A percentile compares a stretch with the other conserved stretches of the same genome.
phyloP scores from a whole-genome alignment of 2,329 filamentous ascomycete genomes.

The Metarhizium anisopliae region DNA sequence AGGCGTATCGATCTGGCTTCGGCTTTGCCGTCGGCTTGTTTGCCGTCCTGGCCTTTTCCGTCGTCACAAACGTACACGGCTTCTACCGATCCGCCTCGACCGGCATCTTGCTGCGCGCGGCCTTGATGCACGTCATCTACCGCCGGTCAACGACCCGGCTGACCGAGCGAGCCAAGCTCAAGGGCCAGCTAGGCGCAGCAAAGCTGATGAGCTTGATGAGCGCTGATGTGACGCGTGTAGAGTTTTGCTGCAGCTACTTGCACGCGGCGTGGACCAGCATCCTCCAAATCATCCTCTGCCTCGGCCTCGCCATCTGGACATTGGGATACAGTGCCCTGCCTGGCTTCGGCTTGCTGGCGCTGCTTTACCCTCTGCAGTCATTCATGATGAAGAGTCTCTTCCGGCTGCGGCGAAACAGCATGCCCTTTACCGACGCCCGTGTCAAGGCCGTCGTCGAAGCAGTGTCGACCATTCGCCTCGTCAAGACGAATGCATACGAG shows the following conservation, averaged over 20 bases:
- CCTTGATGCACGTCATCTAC: constrained; percentile 14
- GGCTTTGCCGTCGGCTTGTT: constrained; percentile 17
- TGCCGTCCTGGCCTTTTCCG: constrained; percentile 14
- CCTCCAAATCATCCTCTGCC: constrained; percentile 20
- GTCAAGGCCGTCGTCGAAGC: constrained; percentile 17
- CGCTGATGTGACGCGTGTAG: constrained; percentile 21
- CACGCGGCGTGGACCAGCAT: constrained; percentile 22
- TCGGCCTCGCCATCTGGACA: constrained; percentile 11
- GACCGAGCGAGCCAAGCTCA: constrained; percentile 12
- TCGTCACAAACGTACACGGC: constrained; percentile 17
- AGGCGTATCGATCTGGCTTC: constrained; percentile 9
- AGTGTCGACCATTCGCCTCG: constrained; percentile 16
- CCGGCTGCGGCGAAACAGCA: constrained; percentile 15
- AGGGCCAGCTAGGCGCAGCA: constrained; percentile 13
- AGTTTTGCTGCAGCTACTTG: constrained; percentile 23
- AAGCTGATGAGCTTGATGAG: constrained; percentile 24
- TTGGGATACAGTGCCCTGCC: constrained; percentile 18
- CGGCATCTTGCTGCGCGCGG: constrained; percentile 12
- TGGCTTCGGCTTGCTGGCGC: constrained; percentile 15
- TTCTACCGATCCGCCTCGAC: constrained; percentile 15
- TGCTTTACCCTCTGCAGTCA: constrained; percentile 15
- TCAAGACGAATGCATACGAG: constrained; percentile 18
- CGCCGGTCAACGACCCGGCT: constrained; percentile 10
- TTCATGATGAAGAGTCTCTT: constrained; percentile 14
- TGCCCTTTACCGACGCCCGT: constrained; percentile 17